Base-by-base conservation (phyloP, 2,329 filamentous ascomycete genomes). In the Neoascochyta sp. region DNA sequence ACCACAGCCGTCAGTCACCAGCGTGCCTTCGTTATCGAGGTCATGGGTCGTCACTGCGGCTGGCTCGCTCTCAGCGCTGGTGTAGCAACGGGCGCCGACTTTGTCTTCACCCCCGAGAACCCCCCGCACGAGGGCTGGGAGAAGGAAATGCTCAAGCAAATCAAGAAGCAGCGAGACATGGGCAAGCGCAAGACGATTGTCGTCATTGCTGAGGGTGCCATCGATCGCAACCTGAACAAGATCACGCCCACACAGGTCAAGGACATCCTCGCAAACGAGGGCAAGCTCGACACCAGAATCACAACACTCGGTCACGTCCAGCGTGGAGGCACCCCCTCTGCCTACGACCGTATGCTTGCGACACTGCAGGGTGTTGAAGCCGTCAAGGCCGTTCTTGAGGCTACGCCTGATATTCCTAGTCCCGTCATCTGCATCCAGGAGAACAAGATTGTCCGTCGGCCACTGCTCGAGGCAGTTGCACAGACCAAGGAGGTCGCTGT, bases 131-230 rank as follows among this genome's bases (percentile, higher is more conserved):
- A 86, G 41, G 83, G 90, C 54, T 98, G 92, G 92, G 80, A 84
- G 61, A 76, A 44, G 18, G 46, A 54, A 13, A 55, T 54, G 43
- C 46, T 50, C 41, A 52, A 35, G 53, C 43, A 52, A 36, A 36
- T 45, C 32, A 42, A 51, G 41, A 59, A 92, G 81, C 92, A 96
- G 67, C 82, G 92, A 45, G 72, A 75, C 41, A 75, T 87, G 57
- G 92, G 92, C 56, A 98, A 96, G 75, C 79, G 92, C 53, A 93
- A 95, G 72, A 96, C 92, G 1, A 96, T 96, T 52, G 90, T 98
- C 53, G 95, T 98, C 52, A 84, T 98, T 29, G 92, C 92, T 29
- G 92, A 98, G 67, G 92, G 92, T 47, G 92, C 92, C 22, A 55
- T 57, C n/a, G 57, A 62, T 24, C 75, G 76, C 43, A 68, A 90